These are phyloP conservation scores for Coemansia reversa DNA, from an alignment of 192 early-diverging fungal species.

Conservation along the genomic window DNA sequence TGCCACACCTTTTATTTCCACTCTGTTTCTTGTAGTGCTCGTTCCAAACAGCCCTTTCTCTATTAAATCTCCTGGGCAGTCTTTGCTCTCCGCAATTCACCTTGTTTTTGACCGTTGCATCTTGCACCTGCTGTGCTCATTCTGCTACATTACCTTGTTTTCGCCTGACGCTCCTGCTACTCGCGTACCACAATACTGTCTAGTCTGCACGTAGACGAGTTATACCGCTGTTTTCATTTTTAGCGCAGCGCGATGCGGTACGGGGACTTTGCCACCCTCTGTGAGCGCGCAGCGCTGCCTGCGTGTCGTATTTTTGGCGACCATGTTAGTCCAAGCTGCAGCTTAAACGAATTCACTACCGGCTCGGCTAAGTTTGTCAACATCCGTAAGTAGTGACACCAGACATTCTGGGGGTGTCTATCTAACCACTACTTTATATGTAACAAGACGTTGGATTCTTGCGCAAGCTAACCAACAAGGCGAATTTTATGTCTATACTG, in stretches of 20 bases:
- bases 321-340: conserved; percentile 34
- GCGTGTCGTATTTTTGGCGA: conserved; percentile 50
- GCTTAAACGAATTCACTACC: conserved; percentile 19
- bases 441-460: background rate
- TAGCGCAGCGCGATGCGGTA: conserved; percentile 42
- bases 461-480: too few relatives aligned
- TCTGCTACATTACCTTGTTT: background rate
- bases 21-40: conserved; percentile 1
- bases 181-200: background rate
- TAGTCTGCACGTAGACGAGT: too few relatives aligned
- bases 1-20: background rate
- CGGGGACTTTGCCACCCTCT: conserved; percentile 54
- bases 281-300: conserved; percentile 50
- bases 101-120: background rate
- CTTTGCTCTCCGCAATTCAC: too few relatives aligned
- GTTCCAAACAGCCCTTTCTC: conserved; percentile 5
- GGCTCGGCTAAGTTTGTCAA: conserved; percentile 41
- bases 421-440: background rate
- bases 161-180: background rate
- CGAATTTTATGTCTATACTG: background rate
- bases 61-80: background rate
- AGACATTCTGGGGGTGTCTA: conserved; percentile 1
- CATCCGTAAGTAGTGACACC: conserved; percentile 30
- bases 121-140: too few relatives aligned
- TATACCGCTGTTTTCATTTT: too few relatives aligned